Evolutionary conservation across 345 rosid species (phyloP), one percentile per base, ranked within the genome.

Genomic region (Litchi chinensis): DNA sequence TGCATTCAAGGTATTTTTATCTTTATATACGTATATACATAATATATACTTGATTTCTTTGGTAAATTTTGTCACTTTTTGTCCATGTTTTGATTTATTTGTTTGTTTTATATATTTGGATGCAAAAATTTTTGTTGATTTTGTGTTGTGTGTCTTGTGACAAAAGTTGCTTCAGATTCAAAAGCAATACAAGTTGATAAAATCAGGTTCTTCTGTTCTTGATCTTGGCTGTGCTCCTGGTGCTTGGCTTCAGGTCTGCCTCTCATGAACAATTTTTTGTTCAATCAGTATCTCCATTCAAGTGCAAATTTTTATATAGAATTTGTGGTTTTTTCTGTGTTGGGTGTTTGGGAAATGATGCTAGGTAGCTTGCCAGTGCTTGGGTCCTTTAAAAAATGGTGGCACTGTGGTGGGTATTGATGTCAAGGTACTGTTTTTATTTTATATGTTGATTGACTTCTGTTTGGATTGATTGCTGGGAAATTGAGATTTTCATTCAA

Each of bases 201-300:
- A 89, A 41, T 90, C 91, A 8, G 97, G 99, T 2, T 91, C 92
- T 78, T 90, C 95, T 68, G 94, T 96, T 85, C 99, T 96, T 70
- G 99, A 94, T 83, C 91, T 96, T 48, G 97, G 99, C 21, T 96
- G 98, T 70, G 99, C 99, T 62, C 98, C 98, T 65, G 99, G 98
- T 85, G 98, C 99, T 73, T 96, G 99, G 99, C 99, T 96, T 77
- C 98, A 95, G 95, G 98, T 95, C 19, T 43, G 7, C 56, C 64
- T 12, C 59, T 8, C 0, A 19, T 74, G 46, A 39, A 7, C 37
- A 11, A 28, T 0, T 3, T 32, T 64, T n/a, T 63, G 22, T 7
- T 9, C 65, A 3, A 22, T 76, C 52, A 62, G 72, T 21, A 11
- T 56, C 13, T 67, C 10, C 48, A 39, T 64, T 72, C 15, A 54